Evolutionary conservation across 192 early-diverging fungal species (phyloP).

Genomic region (Coemansia sp.): DNA sequence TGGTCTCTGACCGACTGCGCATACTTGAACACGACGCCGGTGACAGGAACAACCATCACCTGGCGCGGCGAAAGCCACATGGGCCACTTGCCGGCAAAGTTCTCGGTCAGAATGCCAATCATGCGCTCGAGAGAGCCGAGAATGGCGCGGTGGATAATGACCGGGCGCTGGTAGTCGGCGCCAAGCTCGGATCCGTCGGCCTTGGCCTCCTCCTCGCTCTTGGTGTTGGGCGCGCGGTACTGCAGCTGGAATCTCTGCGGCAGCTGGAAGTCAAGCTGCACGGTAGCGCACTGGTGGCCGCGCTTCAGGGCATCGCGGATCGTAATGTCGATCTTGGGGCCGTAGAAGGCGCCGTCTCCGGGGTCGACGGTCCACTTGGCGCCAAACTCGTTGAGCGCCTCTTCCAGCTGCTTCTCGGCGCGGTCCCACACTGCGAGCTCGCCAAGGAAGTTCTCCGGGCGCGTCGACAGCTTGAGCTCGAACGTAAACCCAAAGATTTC

Average conservation of each 20-base stretch:
- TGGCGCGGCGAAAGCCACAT: constrained; percentile 98
- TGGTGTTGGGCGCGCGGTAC: constrained; percentile 68
- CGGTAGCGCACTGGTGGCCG: constrained; percentile 93
- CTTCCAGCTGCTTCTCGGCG: constrained; percentile 79
- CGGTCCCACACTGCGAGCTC: constrained; percentile 85
- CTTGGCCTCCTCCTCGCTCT: constrained; percentile 47
- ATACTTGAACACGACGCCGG: constrained; percentile 73
- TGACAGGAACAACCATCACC: constrained; percentile 86
- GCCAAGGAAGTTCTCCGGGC: constrained; percentile 95
- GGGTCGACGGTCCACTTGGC: constrained; percentile 83
- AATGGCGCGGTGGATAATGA: constrained; percentile 98
- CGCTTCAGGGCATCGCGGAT: constrained; percentile 91
- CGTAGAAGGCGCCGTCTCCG: constrained; percentile 99
- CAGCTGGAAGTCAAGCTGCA: constrained; percentile 98
- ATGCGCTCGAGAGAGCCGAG: constrained; percentile 95
- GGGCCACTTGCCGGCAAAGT: constrained; percentile 96
- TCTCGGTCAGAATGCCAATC: constrained; percentile 93
- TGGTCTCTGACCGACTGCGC: constrained; percentile 67
- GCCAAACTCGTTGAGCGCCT: constrained; percentile 78
- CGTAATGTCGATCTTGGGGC: constrained; percentile 99
- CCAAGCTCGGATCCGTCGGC: constrained; percentile 22
- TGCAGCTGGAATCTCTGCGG: constrained; percentile 91
- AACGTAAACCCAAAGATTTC: constrained; percentile 94
- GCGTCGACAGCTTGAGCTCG: constrained; percentile 87
- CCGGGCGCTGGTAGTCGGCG: constrained; percentile 70